A percentile compares a stretch with the other conserved stretches of the same genome.
Evolutionary conservation across 768 basidiomycete genomes (phyloP).

Genomic region (Suillus variegatus): DNA sequence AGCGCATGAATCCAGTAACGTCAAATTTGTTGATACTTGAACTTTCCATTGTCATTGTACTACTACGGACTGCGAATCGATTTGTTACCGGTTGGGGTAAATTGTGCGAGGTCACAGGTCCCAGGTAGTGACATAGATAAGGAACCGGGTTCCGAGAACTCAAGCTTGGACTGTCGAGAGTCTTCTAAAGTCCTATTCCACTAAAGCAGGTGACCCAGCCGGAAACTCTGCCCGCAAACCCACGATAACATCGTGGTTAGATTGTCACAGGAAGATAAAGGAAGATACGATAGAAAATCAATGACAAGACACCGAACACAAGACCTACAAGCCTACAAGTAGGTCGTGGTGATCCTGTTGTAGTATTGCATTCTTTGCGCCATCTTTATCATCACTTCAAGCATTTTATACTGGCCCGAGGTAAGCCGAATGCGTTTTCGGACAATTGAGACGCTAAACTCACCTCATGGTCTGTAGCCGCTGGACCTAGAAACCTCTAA

Average conservation of each 20-base stretch:
- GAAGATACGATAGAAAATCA: not conserved
- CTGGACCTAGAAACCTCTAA: not conserved
- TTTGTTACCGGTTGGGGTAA: not conserved
- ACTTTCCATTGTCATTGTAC: not conserved
- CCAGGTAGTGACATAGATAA: not conserved
- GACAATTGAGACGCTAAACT: not conserved
- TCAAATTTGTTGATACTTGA: slow-evolving; percentile 8
- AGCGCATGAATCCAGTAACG: not conserved
- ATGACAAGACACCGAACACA: not conserved
- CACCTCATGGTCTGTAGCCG: not conserved
- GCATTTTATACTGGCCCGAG: not conserved
- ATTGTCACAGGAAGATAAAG: not conserved
- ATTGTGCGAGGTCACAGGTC: not conserved
- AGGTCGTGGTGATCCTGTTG: not conserved
- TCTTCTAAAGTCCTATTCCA: not conserved
- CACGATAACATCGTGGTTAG: not conserved
- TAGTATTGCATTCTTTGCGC: not conserved
- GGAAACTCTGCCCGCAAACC: not conserved
- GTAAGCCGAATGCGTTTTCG: not conserved
- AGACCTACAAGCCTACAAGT: not conserved
- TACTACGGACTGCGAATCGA: not conserved
- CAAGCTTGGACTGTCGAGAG: not conserved
- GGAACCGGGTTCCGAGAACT: not conserved
- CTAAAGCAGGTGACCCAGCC: not conserved
- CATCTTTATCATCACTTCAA: not conserved